These are phyloP conservation scores for Ascochyta pisi DNA, from an alignment of 2,329 filamentous ascomycete genomes.

Conservation along the genomic window DNA sequence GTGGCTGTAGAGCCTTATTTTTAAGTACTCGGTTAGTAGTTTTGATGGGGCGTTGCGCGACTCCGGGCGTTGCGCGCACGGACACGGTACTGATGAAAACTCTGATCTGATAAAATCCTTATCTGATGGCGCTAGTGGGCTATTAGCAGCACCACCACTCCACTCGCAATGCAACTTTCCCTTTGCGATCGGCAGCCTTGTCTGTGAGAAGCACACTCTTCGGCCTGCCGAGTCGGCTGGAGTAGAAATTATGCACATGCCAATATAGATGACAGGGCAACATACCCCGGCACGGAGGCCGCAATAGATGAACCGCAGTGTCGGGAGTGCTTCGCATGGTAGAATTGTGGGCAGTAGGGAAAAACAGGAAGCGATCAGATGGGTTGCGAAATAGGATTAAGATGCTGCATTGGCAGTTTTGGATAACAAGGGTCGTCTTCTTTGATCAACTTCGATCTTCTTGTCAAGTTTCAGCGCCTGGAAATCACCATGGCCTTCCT, in stretches of 20 bases:
- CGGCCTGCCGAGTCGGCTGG: conserved; percentile 4
- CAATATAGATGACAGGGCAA: not conserved
- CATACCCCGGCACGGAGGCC: not conserved
- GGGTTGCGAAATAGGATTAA: not conserved
- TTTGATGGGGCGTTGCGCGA: too few relatives aligned
- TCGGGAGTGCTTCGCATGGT: not conserved
- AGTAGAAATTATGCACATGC: not conserved
- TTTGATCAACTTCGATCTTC: conserved; percentile 2
- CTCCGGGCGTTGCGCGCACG: too few relatives aligned
- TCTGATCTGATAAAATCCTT: conserved; percentile 1
- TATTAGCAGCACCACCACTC: not conserved
- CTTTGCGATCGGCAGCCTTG: conserved; percentile 2
- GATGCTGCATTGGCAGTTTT: not conserved
- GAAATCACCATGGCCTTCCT: conserved; percentile 15
- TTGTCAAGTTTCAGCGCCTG: conserved; percentile 4
- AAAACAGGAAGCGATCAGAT: conserved; percentile 3
- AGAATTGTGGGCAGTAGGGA: not conserved
- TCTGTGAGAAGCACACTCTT: not conserved
- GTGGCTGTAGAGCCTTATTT: too few relatives aligned
- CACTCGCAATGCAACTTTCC: conserved; percentile 10
- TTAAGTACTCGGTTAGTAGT: too few relatives aligned
- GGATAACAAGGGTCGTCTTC: not conserved
- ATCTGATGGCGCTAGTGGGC: conserved; percentile 10
- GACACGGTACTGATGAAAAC: not conserved
- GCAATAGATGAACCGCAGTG: conserved; percentile 1